Conservation (phyloP, 768 basidiomycete genomes). For the Collybia sp. region DNA sequence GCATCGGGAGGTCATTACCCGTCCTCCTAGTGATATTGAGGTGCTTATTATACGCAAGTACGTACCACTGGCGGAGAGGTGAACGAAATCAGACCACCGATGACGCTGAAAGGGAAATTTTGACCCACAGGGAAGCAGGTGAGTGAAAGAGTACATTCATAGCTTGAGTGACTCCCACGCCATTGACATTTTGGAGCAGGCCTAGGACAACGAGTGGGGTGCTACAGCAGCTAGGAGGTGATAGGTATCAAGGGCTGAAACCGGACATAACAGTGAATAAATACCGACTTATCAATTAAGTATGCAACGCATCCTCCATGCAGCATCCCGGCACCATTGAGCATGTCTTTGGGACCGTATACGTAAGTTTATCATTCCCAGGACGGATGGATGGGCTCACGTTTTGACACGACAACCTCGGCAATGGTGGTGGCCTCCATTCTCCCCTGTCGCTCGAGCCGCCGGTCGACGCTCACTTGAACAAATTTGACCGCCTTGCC, state of each 20-base stretch:
- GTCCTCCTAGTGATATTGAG: constrained; percentile 61
- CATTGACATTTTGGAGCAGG: constrained; percentile 53
- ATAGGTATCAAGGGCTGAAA: no score
- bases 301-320: constrained; percentile 76
- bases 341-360: constrained; percentile 43
- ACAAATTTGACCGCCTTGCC: constrained; percentile 58
- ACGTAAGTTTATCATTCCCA: constrained; percentile 1
- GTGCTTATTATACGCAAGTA: constrained; percentile 56
- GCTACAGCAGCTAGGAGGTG: constrained; percentile 47
- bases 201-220: constrained; percentile 68
- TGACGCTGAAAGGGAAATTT: background rate
- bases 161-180: constrained; percentile 71
- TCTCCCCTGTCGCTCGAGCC: constrained; percentile 41
- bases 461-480: constrained; percentile 48
- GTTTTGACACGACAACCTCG: constrained; percentile 59
- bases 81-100: constrained; percentile 3
- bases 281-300: constrained; percentile 63
- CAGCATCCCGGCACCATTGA: constrained; percentile 72
- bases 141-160: constrained; percentile 70
- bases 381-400: constrained; percentile 27
- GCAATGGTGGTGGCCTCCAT: constrained; percentile 59
- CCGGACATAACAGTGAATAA: no score
- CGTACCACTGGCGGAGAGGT: constrained; percentile 40
- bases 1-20: constrained; percentile 68
- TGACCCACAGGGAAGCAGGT: constrained; percentile 55